These are phyloP conservation scores for Metschnikowia aberdeeniae DNA, from an alignment of 805 yeast genomes.

Conservation along the genomic window DNA sequence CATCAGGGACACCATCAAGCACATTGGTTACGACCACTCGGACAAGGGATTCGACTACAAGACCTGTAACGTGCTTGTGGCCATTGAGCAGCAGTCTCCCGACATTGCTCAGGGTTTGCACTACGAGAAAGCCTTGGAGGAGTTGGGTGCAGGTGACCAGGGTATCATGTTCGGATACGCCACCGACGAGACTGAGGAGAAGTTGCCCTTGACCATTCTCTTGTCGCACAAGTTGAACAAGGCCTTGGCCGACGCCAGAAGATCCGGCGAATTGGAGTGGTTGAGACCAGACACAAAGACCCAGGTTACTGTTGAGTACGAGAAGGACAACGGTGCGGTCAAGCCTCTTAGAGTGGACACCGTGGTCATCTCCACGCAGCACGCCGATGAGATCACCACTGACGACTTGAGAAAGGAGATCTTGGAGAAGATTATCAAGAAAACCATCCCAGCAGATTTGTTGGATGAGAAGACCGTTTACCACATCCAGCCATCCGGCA, in stretches of 20 bases:
- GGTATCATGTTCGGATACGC: slow-evolving; percentile 99
- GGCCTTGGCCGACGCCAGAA: slow-evolving; percentile 95
- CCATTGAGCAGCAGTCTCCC: slow-evolving; percentile 98
- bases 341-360: slow-evolving; percentile 96
- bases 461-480: slow-evolving; percentile 93
- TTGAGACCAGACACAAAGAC: slow-evolving; percentile 99
- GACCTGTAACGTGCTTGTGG: slow-evolving; percentile 98
- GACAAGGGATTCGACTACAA: slow-evolving; percentile 98
- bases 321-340: slow-evolving; percentile 91
- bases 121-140: slow-evolving; percentile 92
- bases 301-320: slow-evolving; percentile 97
- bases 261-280: slow-evolving; percentile 93
- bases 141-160: slow-evolving; percentile 99
- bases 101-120: slow-evolving; percentile 99
- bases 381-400: slow-evolving; percentile 92
- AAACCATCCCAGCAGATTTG: slow-evolving; percentile 85
- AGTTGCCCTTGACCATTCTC: slow-evolving; percentile 89
- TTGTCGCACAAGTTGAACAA: slow-evolving; percentile 95
- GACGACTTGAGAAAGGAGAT: slow-evolving; percentile 84
- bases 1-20: slow-evolving; percentile 96
- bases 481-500: slow-evolving; percentile 99
- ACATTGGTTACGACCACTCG: slow-evolving; percentile 95
- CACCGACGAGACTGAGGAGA: slow-evolving; percentile 97
- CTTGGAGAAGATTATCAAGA: slow-evolving; percentile 75
- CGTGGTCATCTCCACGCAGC: slow-evolving; percentile 95